phyloP scores from a whole-genome alignment of 257 asterid species.

The Solanum chiquidenum region DNA sequence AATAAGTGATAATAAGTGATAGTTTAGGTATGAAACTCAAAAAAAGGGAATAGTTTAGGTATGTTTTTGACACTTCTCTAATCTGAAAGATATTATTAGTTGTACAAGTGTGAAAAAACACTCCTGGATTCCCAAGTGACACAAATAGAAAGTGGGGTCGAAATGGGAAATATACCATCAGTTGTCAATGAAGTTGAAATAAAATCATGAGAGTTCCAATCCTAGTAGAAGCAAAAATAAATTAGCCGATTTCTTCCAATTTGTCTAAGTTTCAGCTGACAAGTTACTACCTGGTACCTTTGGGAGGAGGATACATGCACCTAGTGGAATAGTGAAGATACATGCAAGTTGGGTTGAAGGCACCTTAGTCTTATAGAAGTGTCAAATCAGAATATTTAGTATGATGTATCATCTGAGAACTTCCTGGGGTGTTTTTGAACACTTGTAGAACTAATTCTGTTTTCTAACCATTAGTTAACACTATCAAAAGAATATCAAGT shows the following conservation, averaged over 20 bases:
- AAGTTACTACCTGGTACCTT: neutral
- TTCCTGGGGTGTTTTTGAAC: neutral
- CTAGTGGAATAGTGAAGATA: neutral
- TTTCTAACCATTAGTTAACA: neutral
- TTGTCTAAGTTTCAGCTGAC: neutral
- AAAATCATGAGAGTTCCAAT: neutral
- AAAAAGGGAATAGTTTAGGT: neutral
- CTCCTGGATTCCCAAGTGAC: neutral
- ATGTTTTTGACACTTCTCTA: neutral
- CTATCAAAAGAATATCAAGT: neutral
- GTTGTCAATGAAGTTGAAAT: neutral
- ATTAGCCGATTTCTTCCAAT: neutral
- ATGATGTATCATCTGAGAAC: neutral
- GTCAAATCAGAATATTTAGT: neutral
- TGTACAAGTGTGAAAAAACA: neutral
- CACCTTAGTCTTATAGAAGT: neutral
- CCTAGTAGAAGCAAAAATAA: neutral
- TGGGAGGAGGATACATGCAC: neutral
- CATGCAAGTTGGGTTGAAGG: neutral
- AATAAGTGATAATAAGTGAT: too few relatives aligned
- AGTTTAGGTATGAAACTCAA: neutral
- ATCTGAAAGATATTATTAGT: neutral
- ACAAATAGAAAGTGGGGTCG: neutral
- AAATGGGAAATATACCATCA: neutral
- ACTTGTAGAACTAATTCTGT: neutral